Base-by-base conservation (phyloP, 495 filamentous ascomycete genomes). In the Filosporella fistucella region DNA sequence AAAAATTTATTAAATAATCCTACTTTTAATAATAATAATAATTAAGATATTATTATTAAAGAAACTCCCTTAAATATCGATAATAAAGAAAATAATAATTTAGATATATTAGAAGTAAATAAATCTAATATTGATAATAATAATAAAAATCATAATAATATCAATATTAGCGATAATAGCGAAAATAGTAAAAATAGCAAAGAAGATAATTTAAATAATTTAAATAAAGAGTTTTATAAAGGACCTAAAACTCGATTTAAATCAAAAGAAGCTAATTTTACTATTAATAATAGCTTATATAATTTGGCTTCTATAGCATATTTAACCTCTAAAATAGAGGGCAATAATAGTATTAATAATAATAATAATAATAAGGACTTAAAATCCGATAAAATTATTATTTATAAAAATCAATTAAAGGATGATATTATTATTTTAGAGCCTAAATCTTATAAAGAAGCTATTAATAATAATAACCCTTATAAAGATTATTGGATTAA, bases 401-500 rank as follows among this genome's bases (percentile, higher is more conserved):
- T 14, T 43, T 8, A n/a, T n/a, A n/a, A n/a, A n/a, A n/a, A n/a
- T n/a, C n/a, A n/a, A n/a, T n/a, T n/a, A n/a, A n/a, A n/a, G n/a
- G n/a, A n/a, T n/a, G n/a, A n/a, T n/a, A n/a, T n/a, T n/a, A 26
- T 17, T 5, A 23, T 43, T 43, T 28, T 28, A 49, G 25, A 41
- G n/a, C 35, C 37, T 49, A 49, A 32, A 30, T 6, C 2, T n/a
- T 39, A 41, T 42, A 49, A 34, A 42, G 36, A 49, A 22, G 46
- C 44, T 32, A 40, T 40, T 30, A 49, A 36, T 25, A 23, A 38
- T 30, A 41, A n/a, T n/a, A n/a, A n/a, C n/a, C n/a, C 21, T 24
- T 49, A 49, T 49, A 49, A 32, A 20, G 23, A 33, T 14, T 32
- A 49, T 4, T 49, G 24, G 36, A 41, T 41, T 30, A 41, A 32